Conservation (phyloP, 306 rosid genomes). For the Fragaria iinumae region DNA sequence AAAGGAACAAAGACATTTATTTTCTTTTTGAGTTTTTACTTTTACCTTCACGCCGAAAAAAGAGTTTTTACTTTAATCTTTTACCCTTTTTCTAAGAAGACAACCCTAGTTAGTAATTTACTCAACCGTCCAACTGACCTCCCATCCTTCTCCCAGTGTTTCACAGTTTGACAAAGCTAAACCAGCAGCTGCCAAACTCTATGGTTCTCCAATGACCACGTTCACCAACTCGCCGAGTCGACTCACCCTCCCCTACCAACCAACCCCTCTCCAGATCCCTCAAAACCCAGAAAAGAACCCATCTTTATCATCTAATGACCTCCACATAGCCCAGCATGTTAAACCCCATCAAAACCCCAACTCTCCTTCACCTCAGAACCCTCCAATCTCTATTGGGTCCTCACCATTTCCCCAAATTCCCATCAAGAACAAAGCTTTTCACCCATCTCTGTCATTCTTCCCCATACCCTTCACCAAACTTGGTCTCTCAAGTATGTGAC, state of each 20-base stretch:
- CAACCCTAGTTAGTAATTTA: not conserved
- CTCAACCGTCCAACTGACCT: no score
- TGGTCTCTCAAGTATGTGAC: slow-evolving; percentile 29
- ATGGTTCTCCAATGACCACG: slow-evolving; percentile 21
- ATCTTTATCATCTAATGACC: slow-evolving; percentile 14
- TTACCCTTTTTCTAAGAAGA: not conserved
- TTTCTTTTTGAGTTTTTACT: not conserved
- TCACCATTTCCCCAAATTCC: slow-evolving; percentile 21
- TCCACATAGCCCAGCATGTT: slow-evolving; percentile 24
- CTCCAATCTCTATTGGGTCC: slow-evolving; percentile 24
- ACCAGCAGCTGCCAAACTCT: no score
- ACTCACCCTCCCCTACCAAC: slow-evolving; percentile 14
- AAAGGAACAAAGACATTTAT: no score
- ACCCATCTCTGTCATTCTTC: not conserved
- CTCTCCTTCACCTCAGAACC: slow-evolving; percentile 17
- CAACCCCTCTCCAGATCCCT: slow-evolving; percentile 7
- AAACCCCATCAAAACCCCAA: slow-evolving; percentile 33
- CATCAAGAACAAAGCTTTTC: slow-evolving; percentile 22
- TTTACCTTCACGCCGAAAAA: no score
- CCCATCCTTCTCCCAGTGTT: no score
- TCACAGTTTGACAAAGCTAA: no score
- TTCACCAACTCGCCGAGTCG: slow-evolving; percentile 22
- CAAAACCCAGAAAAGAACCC: slow-evolving; percentile 8
- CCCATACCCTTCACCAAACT: slow-evolving; percentile 15
- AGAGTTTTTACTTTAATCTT: not conserved